Percentiles rank a stretch among this genome's conserved stretches.
Evolutionary conservation across 352 stramenopile species (phyloP).

Genomic region (Globisporangium uncinulatum): DNA sequence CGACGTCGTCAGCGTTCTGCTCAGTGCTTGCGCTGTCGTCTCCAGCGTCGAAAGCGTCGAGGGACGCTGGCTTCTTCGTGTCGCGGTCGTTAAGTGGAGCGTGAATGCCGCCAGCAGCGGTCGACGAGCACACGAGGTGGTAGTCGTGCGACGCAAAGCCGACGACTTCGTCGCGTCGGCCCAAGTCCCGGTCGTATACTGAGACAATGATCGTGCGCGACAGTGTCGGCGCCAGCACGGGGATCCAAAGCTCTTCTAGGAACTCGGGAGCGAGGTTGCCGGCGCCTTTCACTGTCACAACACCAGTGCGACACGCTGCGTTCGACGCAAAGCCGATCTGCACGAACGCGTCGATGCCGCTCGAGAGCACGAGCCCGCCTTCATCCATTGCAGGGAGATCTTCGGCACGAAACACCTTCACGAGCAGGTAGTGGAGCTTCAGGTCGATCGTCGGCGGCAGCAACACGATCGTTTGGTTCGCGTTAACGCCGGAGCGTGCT

Average conservation of each 20-base stretch:
- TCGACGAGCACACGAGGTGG: constrained; percentile 34
- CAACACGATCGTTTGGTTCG: constrained; percentile 41
- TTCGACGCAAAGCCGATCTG: constrained; percentile 66
- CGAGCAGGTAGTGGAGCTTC: constrained; percentile 72
- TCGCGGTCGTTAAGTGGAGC: constrained; percentile 1
- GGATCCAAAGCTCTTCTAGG: constrained; percentile 84
- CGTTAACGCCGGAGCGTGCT: constrained; percentile 6
- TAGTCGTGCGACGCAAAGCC: constrained; percentile 70
- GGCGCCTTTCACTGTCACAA: constrained; percentile 58
- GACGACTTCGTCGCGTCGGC: constrained; percentile 66
- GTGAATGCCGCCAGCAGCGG: constrained; percentile 21
- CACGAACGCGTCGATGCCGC: constrained; percentile 81
- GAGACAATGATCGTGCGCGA: constrained; percentile 66
- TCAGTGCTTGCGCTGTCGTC: not conserved
- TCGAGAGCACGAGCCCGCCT: constrained; percentile 30
- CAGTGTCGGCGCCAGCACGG: constrained; percentile 70
- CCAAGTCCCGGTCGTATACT: constrained; percentile 77
- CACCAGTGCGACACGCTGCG: constrained; percentile 31
- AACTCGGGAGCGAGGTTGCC: constrained; percentile 50
- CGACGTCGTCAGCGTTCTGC: not conserved
- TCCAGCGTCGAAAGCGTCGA: not conserved
- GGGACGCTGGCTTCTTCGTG: not conserved
- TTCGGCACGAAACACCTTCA: constrained; percentile 73
- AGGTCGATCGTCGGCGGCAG: constrained; percentile 74
- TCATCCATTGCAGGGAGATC: constrained; percentile 81